Base-by-base conservation (phyloP, 169 alveolate species). In the Besnoitia besnoiti region DNA sequence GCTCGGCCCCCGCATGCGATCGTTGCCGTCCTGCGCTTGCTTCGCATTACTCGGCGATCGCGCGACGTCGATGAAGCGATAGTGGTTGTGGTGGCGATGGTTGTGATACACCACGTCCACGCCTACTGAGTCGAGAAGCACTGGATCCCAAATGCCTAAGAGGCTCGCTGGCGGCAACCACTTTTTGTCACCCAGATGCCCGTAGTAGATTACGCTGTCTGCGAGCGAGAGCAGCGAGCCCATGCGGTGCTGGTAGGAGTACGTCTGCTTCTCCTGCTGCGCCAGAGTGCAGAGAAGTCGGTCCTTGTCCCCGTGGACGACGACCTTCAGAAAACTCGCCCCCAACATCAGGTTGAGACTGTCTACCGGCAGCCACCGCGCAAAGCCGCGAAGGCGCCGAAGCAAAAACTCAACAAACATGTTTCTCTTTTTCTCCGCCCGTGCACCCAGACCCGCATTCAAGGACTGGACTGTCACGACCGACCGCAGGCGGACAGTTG, bases 241-340 rank as follows among this genome's bases (percentile, higher is more conserved):
- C 2, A 16, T 35, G n/a, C 80, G 3, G 42, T 7, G 44, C 0
- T n/a, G 46, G n/a, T 67, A 42, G 24, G 42, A 1, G 21, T 67
- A 67, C 47, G 80, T n/a, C 21, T n/a, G 80, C 44, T 67, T 67
- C 44, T 67, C 80, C 44, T 67, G 46, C 47, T 67, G 80, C 46
- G 80, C 80, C 39, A 67, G 80, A 0, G 8, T 67, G 42, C 80
- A 67, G 42, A 67, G 80, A 1, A 67, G 42, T 2, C 80, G 39
- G 80, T 35, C 44, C 21, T 21, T n/a, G 80, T 67, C 80, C 1
- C 39, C 39, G 21, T 67, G 80, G 21, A 14, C 0, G n/a, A 67
- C 42, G 3, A 16, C 80, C 67, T 55, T 55, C n/a, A 55, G 27
- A 55, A 55, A 55, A 21, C n/a, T n/a, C 67, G 67, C 67, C 33